Conservation (phyloP, 192 early-diverging fungal species). For the Coemansia brasiliensis region DNA sequence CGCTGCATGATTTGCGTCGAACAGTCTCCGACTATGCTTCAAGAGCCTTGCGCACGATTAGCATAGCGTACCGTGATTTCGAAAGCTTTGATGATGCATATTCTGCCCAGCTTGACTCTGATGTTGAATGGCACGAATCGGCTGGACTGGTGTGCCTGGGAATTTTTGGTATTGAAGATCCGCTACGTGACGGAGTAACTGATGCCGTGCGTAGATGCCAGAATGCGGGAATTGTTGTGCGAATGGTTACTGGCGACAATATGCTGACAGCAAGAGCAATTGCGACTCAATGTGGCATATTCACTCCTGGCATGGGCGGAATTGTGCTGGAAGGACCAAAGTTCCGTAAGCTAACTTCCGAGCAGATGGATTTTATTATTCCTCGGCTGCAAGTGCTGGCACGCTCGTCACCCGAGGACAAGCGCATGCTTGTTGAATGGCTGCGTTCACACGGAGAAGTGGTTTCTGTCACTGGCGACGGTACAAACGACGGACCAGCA, state of each 20-base stretch:
- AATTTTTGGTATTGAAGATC: slow-evolving; percentile 96
- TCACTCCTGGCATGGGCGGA: slow-evolving; percentile 72
- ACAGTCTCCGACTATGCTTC: slow-evolving; percentile 51
- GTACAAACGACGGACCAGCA: slow-evolving; percentile 98
- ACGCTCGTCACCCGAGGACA: slow-evolving; percentile 91
- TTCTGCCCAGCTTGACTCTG: slow-evolving; percentile 41
- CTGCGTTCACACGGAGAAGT: slow-evolving; percentile 89
- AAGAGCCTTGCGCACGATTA: slow-evolving; percentile 88
- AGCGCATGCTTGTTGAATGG: slow-evolving; percentile 88
- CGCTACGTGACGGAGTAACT: slow-evolving; percentile 90
- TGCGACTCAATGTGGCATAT: slow-evolving; percentile 91
- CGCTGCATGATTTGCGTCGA: slow-evolving; percentile 43
- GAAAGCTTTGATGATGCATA: slow-evolving; percentile 59
- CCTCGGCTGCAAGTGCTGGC: slow-evolving; percentile 95
- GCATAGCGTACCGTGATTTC: slow-evolving; percentile 82
- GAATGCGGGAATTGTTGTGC: slow-evolving; percentile 89
- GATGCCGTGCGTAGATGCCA: slow-evolving; percentile 87
- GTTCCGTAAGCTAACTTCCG: slow-evolving; percentile 80
- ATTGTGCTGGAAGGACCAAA: slow-evolving; percentile 93
- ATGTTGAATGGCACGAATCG: slow-evolving; percentile 52
- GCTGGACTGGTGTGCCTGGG: slow-evolving; percentile 75
- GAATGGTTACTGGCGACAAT: slow-evolving; percentile 99
- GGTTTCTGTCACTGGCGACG: slow-evolving; percentile 98
- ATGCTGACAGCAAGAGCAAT: slow-evolving; percentile 90
- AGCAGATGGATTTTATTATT: slow-evolving; percentile 90